A percentile compares a stretch with the other conserved stretches of the same genome.
Conservation (phyloP, 2,329 filamentous ascomycete genomes). For the Fusarium chaquense region DNA sequence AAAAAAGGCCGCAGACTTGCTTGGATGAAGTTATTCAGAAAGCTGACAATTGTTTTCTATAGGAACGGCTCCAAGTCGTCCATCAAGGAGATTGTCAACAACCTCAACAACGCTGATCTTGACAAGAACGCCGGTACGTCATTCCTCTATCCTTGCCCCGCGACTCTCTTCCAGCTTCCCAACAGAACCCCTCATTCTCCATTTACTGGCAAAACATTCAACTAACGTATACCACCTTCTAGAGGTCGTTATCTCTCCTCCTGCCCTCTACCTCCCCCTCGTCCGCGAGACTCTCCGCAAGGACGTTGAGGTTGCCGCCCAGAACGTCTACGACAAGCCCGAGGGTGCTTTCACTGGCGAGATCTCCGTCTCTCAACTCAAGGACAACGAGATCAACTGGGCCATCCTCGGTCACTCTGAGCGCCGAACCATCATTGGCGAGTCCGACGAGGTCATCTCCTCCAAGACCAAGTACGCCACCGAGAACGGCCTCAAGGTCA, state of each 20-base stretch:
- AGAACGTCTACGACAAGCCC: slow-evolving; percentile 98
- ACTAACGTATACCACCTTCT: slow-evolving; percentile 35
- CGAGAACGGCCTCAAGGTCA: slow-evolving; percentile 87
- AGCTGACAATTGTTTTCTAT: slow-evolving; percentile 28
- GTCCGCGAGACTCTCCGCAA: slow-evolving; percentile 81
- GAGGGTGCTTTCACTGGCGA: slow-evolving; percentile 98
- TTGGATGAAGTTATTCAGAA: slow-evolving; percentile 12
- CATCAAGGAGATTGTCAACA: slow-evolving; percentile 90
- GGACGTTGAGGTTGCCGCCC: slow-evolving; percentile 86
- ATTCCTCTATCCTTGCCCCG: slow-evolving; percentile 16
- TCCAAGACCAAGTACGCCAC: slow-evolving; percentile 94
- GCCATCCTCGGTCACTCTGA: slow-evolving; percentile 94
- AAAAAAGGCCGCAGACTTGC: slow-evolving; percentile 49
- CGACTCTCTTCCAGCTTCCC: slow-evolving; percentile 13
- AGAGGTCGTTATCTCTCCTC: slow-evolving; percentile 97
- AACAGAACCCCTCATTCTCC: slow-evolving; percentile 27
- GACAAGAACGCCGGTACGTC: slow-evolving; percentile 78
- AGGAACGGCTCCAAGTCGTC: slow-evolving; percentile 95
- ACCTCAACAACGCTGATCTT: slow-evolving; percentile 87
- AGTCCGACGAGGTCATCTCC: slow-evolving; percentile 87
- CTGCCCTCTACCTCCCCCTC: slow-evolving; percentile 89
- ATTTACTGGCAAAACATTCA: background rate
- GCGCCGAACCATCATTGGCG: slow-evolving; percentile 88
- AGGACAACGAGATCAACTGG: slow-evolving; percentile 91
- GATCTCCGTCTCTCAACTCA: slow-evolving; percentile 91